Evolutionary conservation across 768 basidiomycete genomes (phyloP).

Genomic region (Lactarius trivialis): DNA sequence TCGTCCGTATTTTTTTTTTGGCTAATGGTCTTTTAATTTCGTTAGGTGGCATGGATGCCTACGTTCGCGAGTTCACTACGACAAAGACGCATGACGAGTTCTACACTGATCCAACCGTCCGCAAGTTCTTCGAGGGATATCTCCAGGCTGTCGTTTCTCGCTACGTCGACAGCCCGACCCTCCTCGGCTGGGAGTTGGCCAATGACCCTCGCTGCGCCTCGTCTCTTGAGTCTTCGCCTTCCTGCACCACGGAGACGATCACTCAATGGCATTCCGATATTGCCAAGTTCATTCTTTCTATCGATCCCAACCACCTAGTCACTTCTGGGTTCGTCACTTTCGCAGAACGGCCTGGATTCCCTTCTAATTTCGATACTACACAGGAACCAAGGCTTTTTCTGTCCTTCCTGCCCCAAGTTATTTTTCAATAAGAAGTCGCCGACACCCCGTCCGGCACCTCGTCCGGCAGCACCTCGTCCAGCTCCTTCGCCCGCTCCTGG

Average conservation of each 20-base stretch:
- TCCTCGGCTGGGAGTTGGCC: slow-evolving; percentile 23
- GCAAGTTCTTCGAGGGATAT: slow-evolving; percentile 14
- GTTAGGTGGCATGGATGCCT: slow-evolving; percentile 37
- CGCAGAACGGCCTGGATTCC: background rate
- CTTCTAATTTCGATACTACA: background rate
- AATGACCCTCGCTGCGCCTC: slow-evolving; percentile 23
- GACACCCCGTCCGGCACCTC: no score
- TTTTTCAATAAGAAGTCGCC: slow-evolving; percentile 21
- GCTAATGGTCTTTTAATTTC: background rate
- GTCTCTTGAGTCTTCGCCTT: slow-evolving; percentile 10
- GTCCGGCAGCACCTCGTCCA: background rate
- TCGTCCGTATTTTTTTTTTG: background rate
- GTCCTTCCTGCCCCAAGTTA: slow-evolving; percentile 30
- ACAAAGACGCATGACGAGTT: slow-evolving; percentile 34
- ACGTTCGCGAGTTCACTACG: slow-evolving; percentile 29
- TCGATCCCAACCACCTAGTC: slow-evolving; percentile 35
- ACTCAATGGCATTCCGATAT: slow-evolving; percentile 31
- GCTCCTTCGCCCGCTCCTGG: slow-evolving; percentile 17
- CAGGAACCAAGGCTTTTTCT: slow-evolving; percentile 32
- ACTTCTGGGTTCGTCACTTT: slow-evolving; percentile 28
- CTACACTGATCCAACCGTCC: slow-evolving; percentile 33
- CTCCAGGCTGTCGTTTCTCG: slow-evolving; percentile 16
- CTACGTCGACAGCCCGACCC: slow-evolving; percentile 5
- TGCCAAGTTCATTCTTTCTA: slow-evolving; percentile 20
- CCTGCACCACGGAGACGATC: slow-evolving; percentile 28